These are phyloP conservation scores for Hypoxylon lenormandii DNA, from an alignment of 495 filamentous ascomycete species.

Conservation along the genomic window DNA sequence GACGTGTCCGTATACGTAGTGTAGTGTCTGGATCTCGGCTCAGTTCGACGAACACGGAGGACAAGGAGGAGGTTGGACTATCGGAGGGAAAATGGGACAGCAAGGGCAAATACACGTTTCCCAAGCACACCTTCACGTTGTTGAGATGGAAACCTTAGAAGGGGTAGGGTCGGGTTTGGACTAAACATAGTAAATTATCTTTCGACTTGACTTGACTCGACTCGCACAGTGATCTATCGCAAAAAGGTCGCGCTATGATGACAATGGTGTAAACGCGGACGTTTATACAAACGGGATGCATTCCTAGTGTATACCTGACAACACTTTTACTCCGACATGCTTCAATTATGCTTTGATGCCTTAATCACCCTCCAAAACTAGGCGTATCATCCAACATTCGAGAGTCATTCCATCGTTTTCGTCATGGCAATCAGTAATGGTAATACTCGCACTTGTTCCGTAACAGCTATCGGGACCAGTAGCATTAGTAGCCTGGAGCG, in stretches of 20 bases:
- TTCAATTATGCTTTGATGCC: neutral
- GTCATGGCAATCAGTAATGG: conserved; percentile 17
- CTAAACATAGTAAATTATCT: conserved; percentile 33
- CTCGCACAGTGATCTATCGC: conserved; percentile 3
- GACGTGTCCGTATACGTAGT: conserved; percentile 71
- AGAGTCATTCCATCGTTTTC: conserved; percentile 20
- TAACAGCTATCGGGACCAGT: conserved; percentile 8
- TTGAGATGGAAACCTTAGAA: conserved; percentile 71
- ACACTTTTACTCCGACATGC: conserved; percentile 17
- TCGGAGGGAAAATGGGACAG: conserved; percentile 72
- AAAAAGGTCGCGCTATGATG: neutral
- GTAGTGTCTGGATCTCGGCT: conserved; percentile 69
- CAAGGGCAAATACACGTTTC: conserved; percentile 68
- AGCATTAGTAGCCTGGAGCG: neutral
- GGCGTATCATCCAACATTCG: conserved; percentile 18
- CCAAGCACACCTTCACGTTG: conserved; percentile 73
- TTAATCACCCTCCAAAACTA: neutral
- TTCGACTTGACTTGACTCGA: conserved; percentile 14
- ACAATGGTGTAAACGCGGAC: neutral
- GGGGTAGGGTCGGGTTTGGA: conserved; percentile 17
- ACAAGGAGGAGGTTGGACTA: conserved; percentile 69
- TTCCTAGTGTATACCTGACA: conserved; percentile 18
- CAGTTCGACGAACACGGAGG: conserved; percentile 69
- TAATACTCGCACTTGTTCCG: conserved; percentile 1
- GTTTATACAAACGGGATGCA: conserved; percentile 37